phyloP scores from a whole-genome alignment of 129 eudicot species.

The Glebionis coronaria region DNA sequence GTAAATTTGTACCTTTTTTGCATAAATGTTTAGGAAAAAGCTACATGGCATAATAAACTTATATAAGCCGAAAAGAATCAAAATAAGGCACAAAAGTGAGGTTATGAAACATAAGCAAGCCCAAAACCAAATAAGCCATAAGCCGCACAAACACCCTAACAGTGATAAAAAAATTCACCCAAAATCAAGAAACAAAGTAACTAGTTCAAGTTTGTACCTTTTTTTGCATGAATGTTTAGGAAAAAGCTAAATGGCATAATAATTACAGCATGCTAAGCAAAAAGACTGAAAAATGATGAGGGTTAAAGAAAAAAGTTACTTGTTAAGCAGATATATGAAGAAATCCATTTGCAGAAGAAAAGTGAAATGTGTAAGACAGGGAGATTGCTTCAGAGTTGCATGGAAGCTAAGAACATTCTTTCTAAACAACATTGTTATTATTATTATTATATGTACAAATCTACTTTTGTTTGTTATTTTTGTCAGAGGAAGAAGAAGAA shows the following conservation, averaged over 20 bases:
- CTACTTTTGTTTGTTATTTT: too few species aligned
- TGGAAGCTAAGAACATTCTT: conserved; percentile 39
- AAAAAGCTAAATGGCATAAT: neutral
- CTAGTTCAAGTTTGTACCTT: neutral
- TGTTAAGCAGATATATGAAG: neutral
- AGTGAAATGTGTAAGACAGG: neutral
- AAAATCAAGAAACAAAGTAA: too few species aligned
- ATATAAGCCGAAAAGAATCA: too few species aligned
- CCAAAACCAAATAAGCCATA: too few species aligned
- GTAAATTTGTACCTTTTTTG: neutral
- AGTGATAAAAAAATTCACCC: too few species aligned
- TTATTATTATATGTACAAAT: too few species aligned
- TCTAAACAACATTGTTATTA: too few species aligned
- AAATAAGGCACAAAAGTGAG: too few species aligned
- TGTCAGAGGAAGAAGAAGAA: too few species aligned
- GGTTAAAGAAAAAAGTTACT: conserved; percentile 2
- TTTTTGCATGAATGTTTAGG: neutral
- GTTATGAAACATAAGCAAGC: too few species aligned
- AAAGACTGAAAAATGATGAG: neutral
- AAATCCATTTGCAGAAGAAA: neutral
- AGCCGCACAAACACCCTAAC: too few species aligned
- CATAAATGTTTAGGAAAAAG: neutral
- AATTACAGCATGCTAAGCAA: neutral
- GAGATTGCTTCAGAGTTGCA: conserved; percentile 36
- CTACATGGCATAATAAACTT: neutral